Conservation (phyloP, 257 asterid genomes). For the Ilex asprella region DNA sequence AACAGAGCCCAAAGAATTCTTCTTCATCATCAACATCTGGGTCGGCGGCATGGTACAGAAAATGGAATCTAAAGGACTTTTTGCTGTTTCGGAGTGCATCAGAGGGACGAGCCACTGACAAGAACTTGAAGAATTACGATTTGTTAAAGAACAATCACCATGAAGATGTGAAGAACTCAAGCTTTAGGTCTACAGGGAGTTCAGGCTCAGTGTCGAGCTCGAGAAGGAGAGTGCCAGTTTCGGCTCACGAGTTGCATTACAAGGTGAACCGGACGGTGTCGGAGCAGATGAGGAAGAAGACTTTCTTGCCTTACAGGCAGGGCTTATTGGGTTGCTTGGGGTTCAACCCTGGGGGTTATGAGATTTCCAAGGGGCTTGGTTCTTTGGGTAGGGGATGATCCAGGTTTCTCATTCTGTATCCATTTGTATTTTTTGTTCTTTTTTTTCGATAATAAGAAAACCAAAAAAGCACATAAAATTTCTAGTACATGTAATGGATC, state of each 20-base stretch:
- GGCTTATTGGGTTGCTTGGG: conserved; percentile 81
- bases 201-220: conserved; percentile 44
- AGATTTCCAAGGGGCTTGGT: conserved; percentile 35
- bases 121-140: conserved; percentile 12
- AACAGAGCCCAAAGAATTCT: conserved; percentile 11
- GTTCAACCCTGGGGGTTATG: conserved; percentile 38
- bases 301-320: conserved; percentile 71
- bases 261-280: conserved; percentile 59
- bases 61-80: conserved; percentile 81
- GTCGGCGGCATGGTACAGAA: conserved; percentile 43
- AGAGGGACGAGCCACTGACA: conserved; percentile 51
- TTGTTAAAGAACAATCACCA: conserved; percentile 35
- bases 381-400: conserved; percentile 35
- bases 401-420: conserved; percentile 1
- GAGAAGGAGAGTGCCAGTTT: conserved; percentile 42
- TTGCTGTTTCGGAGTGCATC: conserved; percentile 84
- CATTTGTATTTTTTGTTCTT: no score
- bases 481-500: no score
- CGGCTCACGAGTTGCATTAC: conserved; percentile 89
- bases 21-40: conserved; percentile 6
- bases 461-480: no score
- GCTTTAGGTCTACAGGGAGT: conserved; percentile 67
- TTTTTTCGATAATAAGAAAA: no score
- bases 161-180: conserved; percentile 50
- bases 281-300: conserved; percentile 75